Percentiles rank a stretch among this genome's conserved stretches.
Conservation (phyloP, 2,329 filamentous ascomycete species). For the Sporothrix phasma region DNA sequence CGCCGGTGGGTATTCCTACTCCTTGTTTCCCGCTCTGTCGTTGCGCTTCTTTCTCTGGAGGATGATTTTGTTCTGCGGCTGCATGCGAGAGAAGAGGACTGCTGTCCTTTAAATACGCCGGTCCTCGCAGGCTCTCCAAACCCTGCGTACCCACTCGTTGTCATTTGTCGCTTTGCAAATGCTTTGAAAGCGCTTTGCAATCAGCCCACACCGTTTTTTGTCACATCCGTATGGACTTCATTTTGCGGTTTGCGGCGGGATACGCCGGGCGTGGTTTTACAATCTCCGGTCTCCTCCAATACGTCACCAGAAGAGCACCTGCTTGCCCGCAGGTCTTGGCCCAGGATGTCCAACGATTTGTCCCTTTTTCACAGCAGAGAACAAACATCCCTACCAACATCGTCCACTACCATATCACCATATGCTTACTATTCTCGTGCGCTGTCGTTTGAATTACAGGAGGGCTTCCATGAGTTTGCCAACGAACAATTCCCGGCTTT, state of each 20-base stretch:
- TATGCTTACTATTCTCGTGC: not conserved
- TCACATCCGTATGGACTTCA: not conserved
- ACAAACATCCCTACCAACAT: too few species aligned
- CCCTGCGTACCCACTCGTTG: constrained; percentile 17
- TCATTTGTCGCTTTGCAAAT: constrained; percentile 17
- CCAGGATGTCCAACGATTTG: too few species aligned
- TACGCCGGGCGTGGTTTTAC: not conserved
- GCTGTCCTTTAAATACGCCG: constrained; percentile 15
- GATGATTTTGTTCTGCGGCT: not conserved
- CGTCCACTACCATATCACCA: not conserved
- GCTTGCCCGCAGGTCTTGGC: too few species aligned
- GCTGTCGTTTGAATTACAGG: constrained; percentile 31
- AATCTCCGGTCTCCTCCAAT: not conserved
- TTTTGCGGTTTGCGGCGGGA: not conserved
- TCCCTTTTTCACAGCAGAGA: too few species aligned
- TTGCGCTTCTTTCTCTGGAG: not conserved
- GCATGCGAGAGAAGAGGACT: not conserved
- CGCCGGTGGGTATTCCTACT: constrained; percentile 38
- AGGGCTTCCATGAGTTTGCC: constrained; percentile 39
- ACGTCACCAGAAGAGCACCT: not conserved
- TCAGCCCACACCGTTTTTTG: not conserved
- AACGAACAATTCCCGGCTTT: constrained; percentile 40
- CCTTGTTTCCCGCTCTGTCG: constrained; percentile 7
- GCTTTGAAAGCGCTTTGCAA: constrained; percentile 18
- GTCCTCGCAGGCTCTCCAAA: not conserved